These are phyloP conservation scores for Exserohilum rostratum DNA, from an alignment of 2,329 filamentous ascomycete genomes.

Conservation along the genomic window DNA sequence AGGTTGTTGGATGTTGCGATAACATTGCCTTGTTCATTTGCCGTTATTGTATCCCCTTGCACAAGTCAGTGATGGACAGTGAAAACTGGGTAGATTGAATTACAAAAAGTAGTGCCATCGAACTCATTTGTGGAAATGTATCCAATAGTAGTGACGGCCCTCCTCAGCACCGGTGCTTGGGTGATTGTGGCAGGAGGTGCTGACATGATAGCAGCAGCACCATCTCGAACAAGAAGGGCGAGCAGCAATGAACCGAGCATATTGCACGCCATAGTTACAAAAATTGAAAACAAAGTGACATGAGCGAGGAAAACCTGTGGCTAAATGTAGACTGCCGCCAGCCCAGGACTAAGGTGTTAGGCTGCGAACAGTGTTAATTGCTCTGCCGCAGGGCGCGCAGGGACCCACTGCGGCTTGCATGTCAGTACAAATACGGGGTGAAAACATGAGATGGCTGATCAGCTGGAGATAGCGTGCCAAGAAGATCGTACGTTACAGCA, in stretches of 20 bases:
- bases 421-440: constrained; percentile 3
- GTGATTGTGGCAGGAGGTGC: constrained; percentile 14
- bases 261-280: constrained; percentile 3
- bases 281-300: neutral
- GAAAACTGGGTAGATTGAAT: neutral
- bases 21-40: constrained; percentile 11
- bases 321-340: constrained; percentile 1
- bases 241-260: constrained; percentile 7
- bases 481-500: neutral
- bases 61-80: neutral
- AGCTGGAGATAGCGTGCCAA: constrained; percentile 2
- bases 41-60: constrained; percentile 17
- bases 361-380: constrained; percentile 1
- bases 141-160: constrained; percentile 18
- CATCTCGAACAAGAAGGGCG: constrained; percentile 1
- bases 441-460: constrained; percentile 7
- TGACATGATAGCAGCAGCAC: constrained; percentile 9
- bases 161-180: constrained; percentile 7
- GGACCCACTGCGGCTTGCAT: constrained; percentile 14
- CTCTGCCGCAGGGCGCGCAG: constrained; percentile 6
- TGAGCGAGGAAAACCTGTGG: neutral
- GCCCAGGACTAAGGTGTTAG: constrained; percentile 4
- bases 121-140: constrained; percentile 10
- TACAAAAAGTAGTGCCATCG: constrained; percentile 19
- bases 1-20: constrained; percentile 14